phyloP scores from a whole-genome alignment of 225 moss, liverwort and hornwort genomes.

The Ulota crispa region DNA sequence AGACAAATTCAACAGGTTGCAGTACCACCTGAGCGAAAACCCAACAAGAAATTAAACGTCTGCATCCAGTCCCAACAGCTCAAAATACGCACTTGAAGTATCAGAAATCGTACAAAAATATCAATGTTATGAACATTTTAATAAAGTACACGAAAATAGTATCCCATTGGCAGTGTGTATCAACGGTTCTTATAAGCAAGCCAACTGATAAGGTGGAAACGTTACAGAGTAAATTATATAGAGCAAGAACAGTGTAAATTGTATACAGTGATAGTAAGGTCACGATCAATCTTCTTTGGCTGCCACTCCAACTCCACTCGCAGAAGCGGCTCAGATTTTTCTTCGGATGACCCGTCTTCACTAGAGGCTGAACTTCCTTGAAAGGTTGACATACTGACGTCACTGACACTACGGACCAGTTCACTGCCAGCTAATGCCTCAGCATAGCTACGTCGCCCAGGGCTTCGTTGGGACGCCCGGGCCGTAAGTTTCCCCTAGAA shows the following conservation, averaged over 20 bases:
- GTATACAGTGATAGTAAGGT: slow-evolving; percentile 62
- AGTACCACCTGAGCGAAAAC: slow-evolving; percentile 60
- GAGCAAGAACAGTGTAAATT: slow-evolving; percentile 13
- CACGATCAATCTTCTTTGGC: slow-evolving; percentile 54
- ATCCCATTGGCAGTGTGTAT: neutral
- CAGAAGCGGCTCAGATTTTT: slow-evolving; percentile 66
- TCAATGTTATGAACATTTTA: neutral
- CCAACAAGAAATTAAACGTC: slow-evolving; percentile 13
- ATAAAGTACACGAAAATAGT: neutral
- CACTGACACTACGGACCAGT: slow-evolving; percentile 65
- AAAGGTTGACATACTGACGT: slow-evolving; percentile 51
- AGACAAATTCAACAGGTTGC: slow-evolving; percentile 91
- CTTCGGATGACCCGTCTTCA: slow-evolving; percentile 38
- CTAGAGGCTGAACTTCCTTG: slow-evolving; percentile 39
- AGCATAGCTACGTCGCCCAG: slow-evolving; percentile 56
- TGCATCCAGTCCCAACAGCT: slow-evolving; percentile 6
- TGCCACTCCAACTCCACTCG: slow-evolving; percentile 74
- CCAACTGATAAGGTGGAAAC: neutral
- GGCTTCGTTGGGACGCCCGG: slow-evolving; percentile 47
- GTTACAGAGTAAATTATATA: neutral
- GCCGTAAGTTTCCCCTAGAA: slow-evolving; percentile 64
- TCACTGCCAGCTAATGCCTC: slow-evolving; percentile 64
- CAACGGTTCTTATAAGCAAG: neutral
- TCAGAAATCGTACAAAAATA: neutral
- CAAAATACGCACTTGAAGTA: neutral